Base-by-base conservation (phyloP, 208 protist species). In the Acanthamoeba triangularis region DNA sequence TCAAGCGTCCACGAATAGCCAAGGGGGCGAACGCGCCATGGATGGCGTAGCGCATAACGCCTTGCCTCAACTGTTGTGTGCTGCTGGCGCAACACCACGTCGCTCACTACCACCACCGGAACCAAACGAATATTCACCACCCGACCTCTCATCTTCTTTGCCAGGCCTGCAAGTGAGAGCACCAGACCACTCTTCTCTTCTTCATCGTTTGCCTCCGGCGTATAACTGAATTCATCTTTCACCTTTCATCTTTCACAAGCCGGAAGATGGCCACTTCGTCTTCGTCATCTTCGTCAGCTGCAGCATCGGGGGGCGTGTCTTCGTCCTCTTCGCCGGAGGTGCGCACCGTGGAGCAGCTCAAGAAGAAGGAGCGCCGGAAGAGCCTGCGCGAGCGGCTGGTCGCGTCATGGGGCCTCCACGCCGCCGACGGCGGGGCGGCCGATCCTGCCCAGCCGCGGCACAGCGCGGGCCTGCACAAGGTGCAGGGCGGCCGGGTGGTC, bases 321-420 rank as follows among this genome's bases (percentile, higher is more conserved):
- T 28, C 69, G 25, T 44, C 69, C 3, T 85, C 76, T 85, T 85
- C 76, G 76, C 28, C 30, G 14, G 28, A 23, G 33, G 14, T 35
- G 11, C 14, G 30, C 28, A 35, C 76, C 11, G 16, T n/a, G 11
- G 41, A n/a, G 41, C 16, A 4, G 6, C 76, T 28, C 23, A 56
- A 33, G 41, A 85, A 85, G 76, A 85, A 56, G 76, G 41, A 85
- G 76, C 11, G n/a, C 11, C 76, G 76, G 6, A 49, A 56, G 33
- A 85, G 76, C 76, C 14, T 85, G 11, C 76, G 76, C 10, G 76
- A 85, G 23, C 13, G 76, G 44, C 76, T 85, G n/a, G 76, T 85
- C 18, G 11, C 44, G n/a, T 85, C 76, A 6, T 85, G 35, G 44
- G 20, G 44, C 37, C 37, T 44, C 13, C 47, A 59, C 44, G 14